These are phyloP conservation scores for Huntiella savannae DNA, from an alignment of 2,329 filamentous ascomycete species.

Conservation along the genomic window DNA sequence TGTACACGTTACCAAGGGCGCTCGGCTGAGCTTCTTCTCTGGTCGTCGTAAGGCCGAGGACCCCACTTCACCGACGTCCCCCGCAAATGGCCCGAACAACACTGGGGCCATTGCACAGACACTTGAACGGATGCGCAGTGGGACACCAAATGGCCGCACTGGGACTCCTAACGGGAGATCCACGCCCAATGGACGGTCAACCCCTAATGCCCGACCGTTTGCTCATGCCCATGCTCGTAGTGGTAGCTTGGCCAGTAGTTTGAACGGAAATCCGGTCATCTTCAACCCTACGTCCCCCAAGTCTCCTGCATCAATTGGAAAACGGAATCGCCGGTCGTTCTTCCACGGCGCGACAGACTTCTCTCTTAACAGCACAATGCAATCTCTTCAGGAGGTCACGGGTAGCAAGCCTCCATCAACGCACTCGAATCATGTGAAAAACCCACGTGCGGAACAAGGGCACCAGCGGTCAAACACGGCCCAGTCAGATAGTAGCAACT, in stretches of 20 bases:
- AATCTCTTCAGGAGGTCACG: background rate
- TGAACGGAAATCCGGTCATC: slow-evolving; percentile 10
- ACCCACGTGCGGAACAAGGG: background rate
- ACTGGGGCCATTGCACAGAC: slow-evolving; percentile 4
- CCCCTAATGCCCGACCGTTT: background rate
- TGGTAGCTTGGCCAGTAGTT: slow-evolving; percentile 7
- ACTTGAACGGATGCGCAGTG: slow-evolving; percentile 7
- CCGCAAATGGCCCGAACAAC: background rate
- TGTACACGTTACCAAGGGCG: slow-evolving; percentile 22
- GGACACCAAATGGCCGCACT: slow-evolving; percentile 5
- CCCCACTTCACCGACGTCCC: background rate
- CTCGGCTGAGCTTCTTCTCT: slow-evolving; percentile 37
- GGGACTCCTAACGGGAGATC: background rate
- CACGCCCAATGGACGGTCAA: background rate
- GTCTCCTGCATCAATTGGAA: background rate
- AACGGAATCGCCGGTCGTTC: slow-evolving; percentile 11
- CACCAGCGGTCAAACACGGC: background rate
- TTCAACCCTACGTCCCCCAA: slow-evolving; percentile 1
- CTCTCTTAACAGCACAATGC: slow-evolving; percentile 1
- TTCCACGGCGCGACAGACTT: slow-evolving; percentile 7
- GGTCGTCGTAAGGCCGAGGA: slow-evolving; percentile 27
- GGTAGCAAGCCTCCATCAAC: background rate
- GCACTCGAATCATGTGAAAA: background rate
- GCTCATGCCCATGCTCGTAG: slow-evolving; percentile 3
- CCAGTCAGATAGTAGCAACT: slow-evolving; percentile 15